Base-by-base conservation (phyloP, 78 protist species). In the Speleostelium caveatum region DNA sequence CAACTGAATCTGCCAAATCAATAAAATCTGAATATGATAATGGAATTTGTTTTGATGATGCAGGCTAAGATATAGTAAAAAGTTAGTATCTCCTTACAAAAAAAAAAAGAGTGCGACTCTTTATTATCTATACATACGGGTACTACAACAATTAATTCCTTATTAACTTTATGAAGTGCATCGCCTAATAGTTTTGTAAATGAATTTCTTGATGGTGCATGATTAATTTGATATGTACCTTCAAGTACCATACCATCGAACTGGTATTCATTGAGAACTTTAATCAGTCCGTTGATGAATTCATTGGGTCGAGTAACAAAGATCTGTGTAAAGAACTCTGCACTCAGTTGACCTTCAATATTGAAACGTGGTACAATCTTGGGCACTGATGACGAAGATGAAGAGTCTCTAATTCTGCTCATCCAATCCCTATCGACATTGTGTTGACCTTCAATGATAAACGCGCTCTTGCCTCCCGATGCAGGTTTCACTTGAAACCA, bases 241-340 rank as follows among this genome's bases (percentile, higher is more conserved):
- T 83, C 90, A 8, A 83, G 22, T 38, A 83, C 90, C 22, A 83
- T 32, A 26, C 90, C 90, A 69, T 83, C 90, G 59, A 55, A 83
- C 14, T 83, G 19, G 58, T 53, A 22, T 19, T 83, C 28, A 2
- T 32, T 38, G 39, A 75, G 24, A 61, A 28, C 28, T 61, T 33
- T 24, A 28, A 75, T 32, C 30, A 61, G 22, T 61, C 39, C 38
- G 14, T 75, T 14, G 36, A 55, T 72, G 10, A 55, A 58, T 30
- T 3, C 10, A 67, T 8, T 67, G 45, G 10, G 6, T n/a, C n/a
- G n/a, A n/a, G n/a, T n/a, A n/a, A n/a, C n/a, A 8, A 36, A 67
- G 4, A n/a, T 21, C 53, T 19, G 5, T 42, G 60, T 41, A 5
- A 5, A 71, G 60, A 39, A 14, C 56, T 16, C n/a, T 39, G 8